Evolutionary conservation across 2,329 filamentous ascomycete genomes (phyloP).

Genomic region (Fusarium nematophilum): DNA sequence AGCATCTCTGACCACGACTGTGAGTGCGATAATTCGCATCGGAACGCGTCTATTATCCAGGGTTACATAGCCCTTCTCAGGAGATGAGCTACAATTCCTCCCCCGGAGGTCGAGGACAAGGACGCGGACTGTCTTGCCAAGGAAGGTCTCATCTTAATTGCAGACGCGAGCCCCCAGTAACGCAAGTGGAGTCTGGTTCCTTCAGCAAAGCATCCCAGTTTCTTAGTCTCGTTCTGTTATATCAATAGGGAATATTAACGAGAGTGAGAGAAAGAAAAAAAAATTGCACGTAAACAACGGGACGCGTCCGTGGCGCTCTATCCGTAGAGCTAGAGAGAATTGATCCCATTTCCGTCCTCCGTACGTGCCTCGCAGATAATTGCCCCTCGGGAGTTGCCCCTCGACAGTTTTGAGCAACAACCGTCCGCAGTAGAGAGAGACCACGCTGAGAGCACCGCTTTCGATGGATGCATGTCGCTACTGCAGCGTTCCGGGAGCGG

Average conservation of each 20-base stretch:
- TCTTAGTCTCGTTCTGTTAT: constrained; percentile 14
- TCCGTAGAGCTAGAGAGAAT: background rate
- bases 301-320: constrained; percentile 2
- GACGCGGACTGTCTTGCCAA: constrained; percentile 32
- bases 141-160: constrained; percentile 46
- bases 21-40: constrained; percentile 27
- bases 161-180: constrained; percentile 25
- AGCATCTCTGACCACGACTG: constrained; percentile 2
- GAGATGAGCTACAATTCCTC: constrained; percentile 41
- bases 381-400: background rate
- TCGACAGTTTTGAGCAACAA: constrained; percentile 1
- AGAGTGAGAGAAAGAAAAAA: background rate
- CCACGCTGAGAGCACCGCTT: constrained; percentile 18
- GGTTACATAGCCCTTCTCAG: constrained; percentile 30
- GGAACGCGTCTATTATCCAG: constrained; percentile 24
- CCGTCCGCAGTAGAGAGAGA: background rate
- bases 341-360: background rate
- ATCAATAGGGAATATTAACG: background rate
- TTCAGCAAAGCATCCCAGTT: constrained; percentile 18
- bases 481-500: constrained; percentile 37
- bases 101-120: constrained; percentile 24
- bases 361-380: constrained; percentile 1
- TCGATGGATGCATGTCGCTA: constrained; percentile 35
- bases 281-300: constrained; percentile 12
- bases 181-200: constrained; percentile 29